phyloP scores from a whole-genome alignment of 441 rosid species.

The Mallotus japonicus region DNA sequence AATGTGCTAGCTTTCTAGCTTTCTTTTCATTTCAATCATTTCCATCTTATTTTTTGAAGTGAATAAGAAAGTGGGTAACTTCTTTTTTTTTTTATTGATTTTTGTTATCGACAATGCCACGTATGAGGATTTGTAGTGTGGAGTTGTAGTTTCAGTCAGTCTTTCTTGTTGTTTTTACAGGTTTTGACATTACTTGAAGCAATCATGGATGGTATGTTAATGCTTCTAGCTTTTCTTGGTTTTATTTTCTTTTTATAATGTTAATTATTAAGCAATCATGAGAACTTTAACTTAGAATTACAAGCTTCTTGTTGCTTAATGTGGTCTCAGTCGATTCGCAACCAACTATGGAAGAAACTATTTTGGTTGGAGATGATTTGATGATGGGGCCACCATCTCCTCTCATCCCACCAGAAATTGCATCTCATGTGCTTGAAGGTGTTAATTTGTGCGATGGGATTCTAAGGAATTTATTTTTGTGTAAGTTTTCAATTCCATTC shows the following conservation, averaged over 20 bases:
- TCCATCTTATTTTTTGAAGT: neutral
- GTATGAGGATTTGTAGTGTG: no score
- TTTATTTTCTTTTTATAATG: neutral
- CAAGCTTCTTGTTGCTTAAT: conserved; percentile 22
- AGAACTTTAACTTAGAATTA: neutral
- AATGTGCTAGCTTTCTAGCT: neutral
- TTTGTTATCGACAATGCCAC: neutral
- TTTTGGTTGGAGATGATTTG: conserved; percentile 88
- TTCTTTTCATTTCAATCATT: neutral
- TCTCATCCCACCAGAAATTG: conserved; percentile 83
- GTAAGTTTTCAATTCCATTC: conserved; percentile 45
- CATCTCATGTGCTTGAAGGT: conserved; percentile 89
- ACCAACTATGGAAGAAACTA: conserved; percentile 93
- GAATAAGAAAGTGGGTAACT: neutral
- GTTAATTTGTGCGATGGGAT: conserved; percentile 81
- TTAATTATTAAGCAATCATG: neutral
- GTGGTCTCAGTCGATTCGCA: conserved; percentile 77
- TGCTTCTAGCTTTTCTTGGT: conserved; percentile 6
- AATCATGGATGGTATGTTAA: conserved; percentile 71
- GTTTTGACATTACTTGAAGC: conserved; percentile 25
- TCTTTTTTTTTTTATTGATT: neutral
- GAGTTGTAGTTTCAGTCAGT: neutral
- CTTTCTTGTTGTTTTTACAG: conserved; percentile 31
- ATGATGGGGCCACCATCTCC: conserved; percentile 97
- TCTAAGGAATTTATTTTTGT: conserved; percentile 75